Percentiles rank a stretch among this genome's conserved stretches.
Evolutionary conservation across 2,329 filamentous ascomycete genomes (phyloP).

Genomic region (Cytospora mali): DNA sequence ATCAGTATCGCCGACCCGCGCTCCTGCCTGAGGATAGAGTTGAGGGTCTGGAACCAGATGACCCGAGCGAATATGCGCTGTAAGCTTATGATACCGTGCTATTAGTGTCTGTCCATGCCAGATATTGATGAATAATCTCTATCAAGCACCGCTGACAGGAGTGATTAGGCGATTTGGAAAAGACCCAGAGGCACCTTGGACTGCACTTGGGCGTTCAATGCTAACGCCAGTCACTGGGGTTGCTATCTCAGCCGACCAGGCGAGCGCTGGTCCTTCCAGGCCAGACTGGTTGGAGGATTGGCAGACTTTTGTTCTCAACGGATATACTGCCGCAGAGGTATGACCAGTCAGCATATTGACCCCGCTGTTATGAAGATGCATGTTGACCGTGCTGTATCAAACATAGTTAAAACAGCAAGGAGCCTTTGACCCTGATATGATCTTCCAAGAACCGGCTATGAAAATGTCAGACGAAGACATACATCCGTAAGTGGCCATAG

Average conservation of each 20-base stretch:
- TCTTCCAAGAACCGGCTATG: neutral
- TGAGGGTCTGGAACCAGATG: neutral
- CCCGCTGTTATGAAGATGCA: too few species aligned
- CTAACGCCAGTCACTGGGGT: neutral
- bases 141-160: neutral
- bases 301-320: neutral
- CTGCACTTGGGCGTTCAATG: constrained; percentile 7
- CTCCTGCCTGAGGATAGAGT: neutral
- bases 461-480: neutral
- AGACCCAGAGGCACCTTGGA: neutral
- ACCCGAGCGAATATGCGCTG: constrained; percentile 6
- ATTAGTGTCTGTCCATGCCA: neutral
- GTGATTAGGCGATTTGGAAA: neutral
- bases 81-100: neutral
- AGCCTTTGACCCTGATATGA: constrained; percentile 4
- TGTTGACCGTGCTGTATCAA: neutral
- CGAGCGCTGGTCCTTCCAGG: too few species aligned
- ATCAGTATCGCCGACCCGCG: neutral
- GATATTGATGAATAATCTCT: too few species aligned
- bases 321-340: constrained; percentile 9
- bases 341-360: too few species aligned
- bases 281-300: constrained; percentile 4
- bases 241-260: neutral
- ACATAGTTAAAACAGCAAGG: neutral
- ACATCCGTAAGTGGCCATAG: neutral